phyloP scores from a whole-genome alignment of 2,329 filamentous ascomycete species.

The Colletotrichum salicis region DNA sequence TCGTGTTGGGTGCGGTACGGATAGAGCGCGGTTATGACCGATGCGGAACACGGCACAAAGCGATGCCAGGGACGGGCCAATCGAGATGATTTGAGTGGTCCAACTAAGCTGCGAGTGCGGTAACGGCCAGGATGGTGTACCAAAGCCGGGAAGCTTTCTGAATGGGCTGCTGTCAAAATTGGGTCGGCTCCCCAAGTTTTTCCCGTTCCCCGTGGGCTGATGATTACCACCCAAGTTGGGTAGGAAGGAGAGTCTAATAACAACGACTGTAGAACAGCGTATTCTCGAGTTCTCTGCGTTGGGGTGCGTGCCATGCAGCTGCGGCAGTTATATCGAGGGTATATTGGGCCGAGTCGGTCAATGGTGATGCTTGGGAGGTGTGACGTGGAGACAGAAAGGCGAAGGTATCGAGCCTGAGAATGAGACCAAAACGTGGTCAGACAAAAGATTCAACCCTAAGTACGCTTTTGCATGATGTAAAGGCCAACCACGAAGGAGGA shows the following conservation, averaged over 20 bases:
- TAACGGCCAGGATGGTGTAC: constrained; percentile 32
- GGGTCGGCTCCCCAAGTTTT: constrained; percentile 32
- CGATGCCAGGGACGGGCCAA: constrained; percentile 32
- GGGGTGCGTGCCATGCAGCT: constrained; percentile 10
- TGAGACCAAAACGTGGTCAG: constrained; percentile 11
- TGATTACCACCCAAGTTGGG: constrained; percentile 25
- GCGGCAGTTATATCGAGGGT: constrained; percentile 12
- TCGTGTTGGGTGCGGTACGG: constrained; percentile 4
- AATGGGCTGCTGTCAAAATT: constrained; percentile 34
- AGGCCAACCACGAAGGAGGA: constrained; percentile 3
- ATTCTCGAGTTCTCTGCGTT: not conserved
- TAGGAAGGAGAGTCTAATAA: not conserved
- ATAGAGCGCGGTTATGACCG: constrained; percentile 10
- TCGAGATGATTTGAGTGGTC: constrained; percentile 24
- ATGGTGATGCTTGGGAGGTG: constrained; percentile 2
- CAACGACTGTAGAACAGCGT: not conserved
- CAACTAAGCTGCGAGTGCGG: constrained; percentile 26
- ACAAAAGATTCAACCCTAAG: constrained; percentile 18
- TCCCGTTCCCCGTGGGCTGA: constrained; percentile 25
- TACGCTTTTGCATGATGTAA: not conserved
- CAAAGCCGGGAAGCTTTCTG: constrained; percentile 26
- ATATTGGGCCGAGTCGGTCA: not conserved
- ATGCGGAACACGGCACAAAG: constrained; percentile 30
- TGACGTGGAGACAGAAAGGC: not conserved
- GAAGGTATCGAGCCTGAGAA: not conserved